Evolutionary conservation across 306 rosid genomes (phyloP), one percentile per base, ranked within the genome.

Genomic region (Glycine tomentella): DNA sequence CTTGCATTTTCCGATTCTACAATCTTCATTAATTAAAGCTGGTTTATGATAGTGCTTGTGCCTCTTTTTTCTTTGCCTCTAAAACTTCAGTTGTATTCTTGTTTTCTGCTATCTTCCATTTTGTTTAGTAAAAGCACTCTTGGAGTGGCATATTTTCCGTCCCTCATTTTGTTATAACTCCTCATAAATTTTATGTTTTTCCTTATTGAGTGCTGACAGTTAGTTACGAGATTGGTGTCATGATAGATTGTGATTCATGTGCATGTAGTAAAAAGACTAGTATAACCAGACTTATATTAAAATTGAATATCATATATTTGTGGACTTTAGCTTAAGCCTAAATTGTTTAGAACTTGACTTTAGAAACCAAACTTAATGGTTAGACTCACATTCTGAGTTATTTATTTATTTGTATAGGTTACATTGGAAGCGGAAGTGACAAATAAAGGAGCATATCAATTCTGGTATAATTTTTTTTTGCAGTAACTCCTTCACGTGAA

Each of bases 381-480:
- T n/a, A 63, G 56, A 6, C 72, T 46, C 62, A 52, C 38, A 16
- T 68, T 69, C 50, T 66, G 14, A 46, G 59, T 66, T 20, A 49
- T 63, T 59, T 20, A 49, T 63, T 74, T 79, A 50, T 67, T 17
- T 38, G 40, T 71, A 16, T 52, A 95, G 97, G 99, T 95, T 76
- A 93, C 97, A 9, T 66, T 95, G 83, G 99, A 95, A 83, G 98
- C 99, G 6, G 99, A 95, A 88, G 99, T 95, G 63, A 95, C 96
- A 55, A 95, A 95, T 82, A 90, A 87, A 87, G 99, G 99, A 89
- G 98, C 99, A 20, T 25, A 17, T 40, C 40, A 66, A 56, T n/a
- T 76, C 31, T 50, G 51, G 70, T 67, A 12, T 63, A 14, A 3
- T 3, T 49, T 48, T 49, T 48, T 51, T 31, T 63, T 59, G 40